A percentile compares a stretch with the other conserved stretches of the same genome.
Conservation (phyloP, 2,329 filamentous ascomycete species). For the Cryphonectria naterciae region DNA sequence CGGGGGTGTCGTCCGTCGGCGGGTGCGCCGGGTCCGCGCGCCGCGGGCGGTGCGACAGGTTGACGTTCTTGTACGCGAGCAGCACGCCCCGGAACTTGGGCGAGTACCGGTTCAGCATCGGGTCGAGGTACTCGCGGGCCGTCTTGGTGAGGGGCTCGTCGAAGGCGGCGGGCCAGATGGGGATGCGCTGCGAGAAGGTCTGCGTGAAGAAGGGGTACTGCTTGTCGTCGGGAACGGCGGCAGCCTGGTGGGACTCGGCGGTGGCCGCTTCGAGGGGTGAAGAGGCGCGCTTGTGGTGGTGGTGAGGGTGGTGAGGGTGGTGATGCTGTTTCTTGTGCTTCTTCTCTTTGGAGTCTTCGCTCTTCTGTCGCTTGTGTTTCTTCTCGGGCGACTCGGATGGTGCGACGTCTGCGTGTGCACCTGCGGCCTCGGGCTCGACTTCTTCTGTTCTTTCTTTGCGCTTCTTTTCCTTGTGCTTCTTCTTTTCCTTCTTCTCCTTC, state of each 20-base stretch:
- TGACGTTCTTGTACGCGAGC: constrained; percentile 71
- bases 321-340: constrained; percentile 29
- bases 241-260: constrained; percentile 35
- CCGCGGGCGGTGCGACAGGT: constrained; percentile 64
- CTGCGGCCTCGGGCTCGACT: constrained; percentile 32
- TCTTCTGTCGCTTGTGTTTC: constrained; percentile 25
- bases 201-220: constrained; percentile 77
- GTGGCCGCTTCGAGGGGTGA: not conserved
- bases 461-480: constrained; percentile 34
- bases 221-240: constrained; percentile 43
- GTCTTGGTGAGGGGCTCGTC: constrained; percentile 70
- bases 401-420: not conserved
- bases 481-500: constrained; percentile 29
- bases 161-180: constrained; percentile 73
- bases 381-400: constrained; percentile 19
- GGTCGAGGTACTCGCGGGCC: constrained; percentile 74
- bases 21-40: constrained; percentile 48
- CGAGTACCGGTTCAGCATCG: constrained; percentile 77
- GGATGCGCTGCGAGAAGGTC: constrained; percentile 79
- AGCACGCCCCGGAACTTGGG: constrained; percentile 74
- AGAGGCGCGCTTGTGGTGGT: constrained; percentile 24
- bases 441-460: constrained; percentile 39
- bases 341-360: constrained; percentile 34
- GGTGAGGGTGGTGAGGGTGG: constrained; percentile 23
- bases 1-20: constrained; percentile 51